A percentile compares a stretch with the other conserved stretches of the same genome.
Conservation (phyloP, 75 land plant species). For the Sequoiadendron giganteum region DNA sequence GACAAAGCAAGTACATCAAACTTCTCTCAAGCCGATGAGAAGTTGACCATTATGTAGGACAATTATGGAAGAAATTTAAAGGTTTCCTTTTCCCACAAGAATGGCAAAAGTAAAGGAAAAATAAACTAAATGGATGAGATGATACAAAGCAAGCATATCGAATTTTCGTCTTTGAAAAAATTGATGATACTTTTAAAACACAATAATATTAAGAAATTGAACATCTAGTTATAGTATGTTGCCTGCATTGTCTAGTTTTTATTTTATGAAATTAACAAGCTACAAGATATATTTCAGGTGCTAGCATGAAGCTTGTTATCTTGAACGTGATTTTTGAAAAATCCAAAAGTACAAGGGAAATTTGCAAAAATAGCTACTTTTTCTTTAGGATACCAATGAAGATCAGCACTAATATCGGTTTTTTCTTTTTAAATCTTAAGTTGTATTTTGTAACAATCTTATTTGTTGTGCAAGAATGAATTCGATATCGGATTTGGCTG, state of each 20-base stretch:
- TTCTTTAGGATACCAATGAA: not conserved
- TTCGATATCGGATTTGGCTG: not conserved
- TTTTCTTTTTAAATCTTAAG: not conserved
- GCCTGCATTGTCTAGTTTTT: not conserved
- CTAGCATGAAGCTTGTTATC: not conserved
- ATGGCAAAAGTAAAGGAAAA: too few relatives aligned
- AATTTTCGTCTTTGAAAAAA: too few relatives aligned
- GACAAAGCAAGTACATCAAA: too few relatives aligned
- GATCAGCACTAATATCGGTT: not conserved
- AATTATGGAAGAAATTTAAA: too few relatives aligned
- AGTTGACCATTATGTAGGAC: not conserved
- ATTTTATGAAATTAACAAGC: not conserved
- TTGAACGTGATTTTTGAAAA: not conserved
- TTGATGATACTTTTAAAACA: too few relatives aligned
- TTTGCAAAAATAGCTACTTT: not conserved
- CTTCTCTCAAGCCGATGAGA: not conserved
- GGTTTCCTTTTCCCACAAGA: too few relatives aligned
- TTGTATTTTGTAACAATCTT: too few relatives aligned
- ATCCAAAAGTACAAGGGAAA: not conserved
- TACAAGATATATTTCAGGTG: not conserved
- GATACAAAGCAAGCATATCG: too few relatives aligned
- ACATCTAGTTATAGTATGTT: not conserved
- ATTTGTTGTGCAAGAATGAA: not conserved
- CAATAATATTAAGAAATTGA: not conserved
- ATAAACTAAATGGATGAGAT: not conserved